These are phyloP conservation scores for Epicoccum sorghinum DNA, from an alignment of 2,329 filamentous ascomycete species.

Conservation along the genomic window DNA sequence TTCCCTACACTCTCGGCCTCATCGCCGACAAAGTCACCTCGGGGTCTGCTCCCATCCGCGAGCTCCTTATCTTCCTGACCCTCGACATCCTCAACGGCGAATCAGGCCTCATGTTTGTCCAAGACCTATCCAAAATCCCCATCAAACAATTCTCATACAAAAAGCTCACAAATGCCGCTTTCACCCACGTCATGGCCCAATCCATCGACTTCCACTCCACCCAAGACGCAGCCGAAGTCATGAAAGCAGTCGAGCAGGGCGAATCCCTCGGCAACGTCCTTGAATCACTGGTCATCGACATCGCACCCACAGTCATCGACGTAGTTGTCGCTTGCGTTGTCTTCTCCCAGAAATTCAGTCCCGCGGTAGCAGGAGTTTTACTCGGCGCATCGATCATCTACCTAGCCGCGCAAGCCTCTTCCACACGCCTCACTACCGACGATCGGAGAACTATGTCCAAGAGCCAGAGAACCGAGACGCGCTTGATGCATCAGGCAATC, in stretches of 20 bases:
- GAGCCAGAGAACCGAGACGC: constrained; percentile 6
- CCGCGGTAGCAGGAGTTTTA: constrained; percentile 1
- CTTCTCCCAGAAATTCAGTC: constrained; percentile 9
- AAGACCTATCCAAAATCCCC: constrained; percentile 58
- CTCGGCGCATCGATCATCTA: constrained; percentile 5
- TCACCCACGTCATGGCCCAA: constrained; percentile 68
- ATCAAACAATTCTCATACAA: constrained; percentile 52
- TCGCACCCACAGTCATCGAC: constrained; percentile 61
- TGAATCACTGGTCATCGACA: constrained; percentile 61
- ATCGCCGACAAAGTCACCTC: constrained; percentile 71
- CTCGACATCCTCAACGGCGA: constrained; percentile 47
- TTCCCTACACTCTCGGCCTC: constrained; percentile 77
- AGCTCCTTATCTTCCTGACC: constrained; percentile 56
- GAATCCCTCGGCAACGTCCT: constrained; percentile 62
- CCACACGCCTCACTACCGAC: constrained; percentile 3
- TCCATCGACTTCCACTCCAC: constrained; percentile 73
- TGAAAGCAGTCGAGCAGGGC: constrained; percentile 62
- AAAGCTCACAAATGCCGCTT: constrained; percentile 46
- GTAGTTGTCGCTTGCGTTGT: constrained; percentile 57
- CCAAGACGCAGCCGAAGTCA: constrained; percentile 67
- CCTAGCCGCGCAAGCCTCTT: constrained; percentile 1
- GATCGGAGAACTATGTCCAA: constrained; percentile 7
- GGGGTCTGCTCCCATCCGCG: constrained; percentile 53
- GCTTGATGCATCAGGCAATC: constrained; percentile 19
- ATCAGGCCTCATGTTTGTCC: constrained; percentile 56